Conservation (phyloP, 1,284 basidiomycete species). For the Fereydounia khargensis region DNA sequence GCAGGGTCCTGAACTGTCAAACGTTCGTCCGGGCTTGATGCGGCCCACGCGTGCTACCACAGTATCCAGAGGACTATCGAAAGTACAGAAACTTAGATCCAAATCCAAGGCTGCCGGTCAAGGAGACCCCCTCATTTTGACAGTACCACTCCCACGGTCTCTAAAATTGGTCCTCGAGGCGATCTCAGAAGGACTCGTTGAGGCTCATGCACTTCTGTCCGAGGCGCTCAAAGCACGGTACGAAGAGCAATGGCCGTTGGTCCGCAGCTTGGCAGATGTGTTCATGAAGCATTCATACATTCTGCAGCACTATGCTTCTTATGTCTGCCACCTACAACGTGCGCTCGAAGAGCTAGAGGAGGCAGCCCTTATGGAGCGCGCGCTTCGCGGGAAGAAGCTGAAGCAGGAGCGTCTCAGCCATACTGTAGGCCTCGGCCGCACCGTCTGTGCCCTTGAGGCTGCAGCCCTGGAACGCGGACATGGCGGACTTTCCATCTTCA, state of each 20-base stretch:
- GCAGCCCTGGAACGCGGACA: slow-evolving; percentile 80
- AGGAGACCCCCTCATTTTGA: slow-evolving; percentile 18
- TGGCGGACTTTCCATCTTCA: slow-evolving; percentile 85
- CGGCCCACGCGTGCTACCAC: too few species aligned
- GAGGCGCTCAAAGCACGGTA: slow-evolving; percentile 45
- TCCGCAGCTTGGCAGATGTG: slow-evolving; percentile 45
- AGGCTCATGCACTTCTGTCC: slow-evolving; percentile 37
- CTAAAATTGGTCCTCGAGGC: slow-evolving; percentile 36
- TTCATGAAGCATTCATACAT: slow-evolving; percentile 41
- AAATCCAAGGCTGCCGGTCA: slow-evolving; percentile 13
- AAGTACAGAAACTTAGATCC: slow-evolving; percentile 21
- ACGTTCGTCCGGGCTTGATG: too few species aligned
- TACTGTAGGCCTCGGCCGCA: slow-evolving; percentile 44
- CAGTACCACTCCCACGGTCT: slow-evolving; percentile 38
- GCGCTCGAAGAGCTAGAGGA: slow-evolving; percentile 48
- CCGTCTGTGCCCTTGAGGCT: slow-evolving; percentile 66
- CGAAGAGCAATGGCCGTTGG: slow-evolving; percentile 50
- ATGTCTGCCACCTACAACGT: slow-evolving; percentile 43
- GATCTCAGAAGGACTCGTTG: slow-evolving; percentile 36
- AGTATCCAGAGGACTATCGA: slow-evolving; percentile 7
- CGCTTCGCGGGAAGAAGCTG: slow-evolving; percentile 44
- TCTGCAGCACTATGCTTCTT: slow-evolving; percentile 38
- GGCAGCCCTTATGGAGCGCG: slow-evolving; percentile 47
- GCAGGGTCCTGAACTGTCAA: too few species aligned
- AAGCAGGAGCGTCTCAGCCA: slow-evolving; percentile 42